Evolutionary conservation across 2,329 filamentous ascomycete genomes (phyloP).

Genomic region (Alternaria hordeiaustralica): DNA sequence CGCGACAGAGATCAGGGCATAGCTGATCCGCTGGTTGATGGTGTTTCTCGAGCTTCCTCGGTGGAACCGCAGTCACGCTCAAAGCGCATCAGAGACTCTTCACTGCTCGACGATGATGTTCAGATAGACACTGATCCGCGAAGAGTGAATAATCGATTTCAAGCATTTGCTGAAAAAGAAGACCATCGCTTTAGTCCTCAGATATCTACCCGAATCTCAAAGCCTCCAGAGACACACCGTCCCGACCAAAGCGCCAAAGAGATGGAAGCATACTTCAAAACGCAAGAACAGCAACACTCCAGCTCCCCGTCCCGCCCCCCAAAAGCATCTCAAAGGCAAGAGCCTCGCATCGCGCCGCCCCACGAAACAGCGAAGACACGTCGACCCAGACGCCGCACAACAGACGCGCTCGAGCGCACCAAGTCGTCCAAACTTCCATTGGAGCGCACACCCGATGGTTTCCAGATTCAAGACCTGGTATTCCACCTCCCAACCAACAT

Average conservation of each 20-base stretch:
- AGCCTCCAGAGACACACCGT: background rate
- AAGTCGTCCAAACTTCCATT: conserved; percentile 50
- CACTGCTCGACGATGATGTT: background rate
- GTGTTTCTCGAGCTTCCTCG: background rate
- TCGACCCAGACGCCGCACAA: conserved; percentile 9
- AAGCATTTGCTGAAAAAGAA: conserved; percentile 9
- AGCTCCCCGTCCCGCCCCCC: background rate
- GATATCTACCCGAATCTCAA: background rate
- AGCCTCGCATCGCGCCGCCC: background rate
- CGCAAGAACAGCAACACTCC: background rate
- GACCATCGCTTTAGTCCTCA: no score
- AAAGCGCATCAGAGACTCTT: background rate
- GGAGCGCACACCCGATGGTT: conserved; percentile 44
- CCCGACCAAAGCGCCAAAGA: background rate
- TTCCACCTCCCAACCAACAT: conserved; percentile 3
- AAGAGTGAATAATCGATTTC: conserved; percentile 10
- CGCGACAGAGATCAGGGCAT: background rate
- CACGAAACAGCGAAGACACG: background rate
- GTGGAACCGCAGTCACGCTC: background rate
- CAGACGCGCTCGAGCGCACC: conserved; percentile 26
- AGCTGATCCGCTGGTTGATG: background rate
- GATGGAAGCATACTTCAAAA: conserved; percentile 7
- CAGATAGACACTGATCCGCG: background rate
- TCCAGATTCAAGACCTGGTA: conserved; percentile 31
- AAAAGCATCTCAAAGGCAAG: background rate